Evolutionary conservation across 768 basidiomycete species (phyloP).

Genomic region (Candolleomyces efflorescens): DNA sequence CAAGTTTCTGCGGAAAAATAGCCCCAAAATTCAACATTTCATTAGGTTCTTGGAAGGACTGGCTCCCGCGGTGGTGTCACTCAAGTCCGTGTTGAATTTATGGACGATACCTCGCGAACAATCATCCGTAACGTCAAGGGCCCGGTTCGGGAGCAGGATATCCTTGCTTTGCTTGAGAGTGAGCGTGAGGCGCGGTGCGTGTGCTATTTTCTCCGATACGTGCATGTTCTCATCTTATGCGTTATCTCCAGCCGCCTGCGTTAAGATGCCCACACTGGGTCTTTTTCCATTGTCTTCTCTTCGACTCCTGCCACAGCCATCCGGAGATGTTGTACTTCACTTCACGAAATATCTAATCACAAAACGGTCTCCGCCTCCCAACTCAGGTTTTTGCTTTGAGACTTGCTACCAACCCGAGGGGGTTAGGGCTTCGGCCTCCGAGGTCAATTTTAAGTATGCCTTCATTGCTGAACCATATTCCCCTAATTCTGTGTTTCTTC

Average conservation of each 20-base stretch:
- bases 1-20: neutral
- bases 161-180: slow-evolving; percentile 93
- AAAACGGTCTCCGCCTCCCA: slow-evolving; percentile 2
- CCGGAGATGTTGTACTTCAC: slow-evolving; percentile 8
- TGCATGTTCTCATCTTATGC: neutral
- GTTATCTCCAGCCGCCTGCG: slow-evolving; percentile 31
- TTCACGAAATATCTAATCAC: slow-evolving; percentile 7
- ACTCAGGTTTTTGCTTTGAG: neutral
- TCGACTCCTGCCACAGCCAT: slow-evolving; percentile 3
- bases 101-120: slow-evolving; percentile 93
- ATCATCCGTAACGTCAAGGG: slow-evolving; percentile 99
- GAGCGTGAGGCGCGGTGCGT: slow-evolving; percentile 99
- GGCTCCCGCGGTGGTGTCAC: slow-evolving; percentile 99
- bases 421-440: neutral
- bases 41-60: slow-evolving; percentile 93
- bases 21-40: slow-evolving; percentile 11
- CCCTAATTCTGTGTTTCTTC: neutral
- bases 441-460: neutral
- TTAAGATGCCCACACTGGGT: slow-evolving; percentile 17
- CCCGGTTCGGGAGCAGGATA: slow-evolving; percentile 93
- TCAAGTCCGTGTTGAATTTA: slow-evolving; percentile 98
- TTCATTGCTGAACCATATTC: neutral
- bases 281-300: neutral
- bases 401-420: neutral
- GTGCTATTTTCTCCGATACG: neutral